phyloP scores from a whole-genome alignment of 2,329 filamentous ascomycete genomes.

The Colletotrichum falcatum region DNA sequence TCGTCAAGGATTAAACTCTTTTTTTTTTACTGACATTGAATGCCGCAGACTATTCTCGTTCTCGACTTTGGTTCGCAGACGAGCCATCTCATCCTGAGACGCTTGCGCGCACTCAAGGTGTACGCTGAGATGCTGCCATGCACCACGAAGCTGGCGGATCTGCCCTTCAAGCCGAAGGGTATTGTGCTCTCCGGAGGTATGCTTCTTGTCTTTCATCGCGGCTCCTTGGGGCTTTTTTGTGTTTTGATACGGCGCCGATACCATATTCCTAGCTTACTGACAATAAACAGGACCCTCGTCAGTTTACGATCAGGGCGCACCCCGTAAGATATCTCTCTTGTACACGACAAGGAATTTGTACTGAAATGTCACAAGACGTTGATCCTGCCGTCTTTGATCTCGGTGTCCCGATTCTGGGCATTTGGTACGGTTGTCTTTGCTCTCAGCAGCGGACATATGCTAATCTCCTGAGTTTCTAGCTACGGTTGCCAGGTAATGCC shows the following conservation, averaged over 20 bases:
- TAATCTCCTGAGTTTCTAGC: background rate
- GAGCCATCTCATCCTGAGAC: conserved; percentile 79
- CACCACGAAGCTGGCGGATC: conserved; percentile 82
- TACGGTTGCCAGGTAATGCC: conserved; percentile 33
- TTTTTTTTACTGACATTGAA: background rate
- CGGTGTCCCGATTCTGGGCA: conserved; percentile 68
- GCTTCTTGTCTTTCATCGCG: background rate
- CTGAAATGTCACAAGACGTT: conserved; percentile 61
- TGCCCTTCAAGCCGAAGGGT: conserved; percentile 84
- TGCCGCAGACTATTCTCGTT: conserved; percentile 72
- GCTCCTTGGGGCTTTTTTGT: background rate
- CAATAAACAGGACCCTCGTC: conserved; percentile 63
- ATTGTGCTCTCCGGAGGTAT: conserved; percentile 69
- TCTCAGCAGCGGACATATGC: background rate
- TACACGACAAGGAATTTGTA: background rate
- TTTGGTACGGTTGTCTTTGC: conserved; percentile 65
- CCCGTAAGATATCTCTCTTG: conserved; percentile 50
- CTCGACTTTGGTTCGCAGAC: conserved; percentile 80
- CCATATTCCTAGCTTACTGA: conserved; percentile 18
- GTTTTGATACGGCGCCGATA: background rate
- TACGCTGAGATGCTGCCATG: conserved; percentile 92
- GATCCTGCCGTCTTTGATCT: conserved; percentile 86
- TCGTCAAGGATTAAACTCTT: background rate
- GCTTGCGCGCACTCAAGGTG: conserved; percentile 82
- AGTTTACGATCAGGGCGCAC: conserved; percentile 84